Base-by-base conservation (phyloP, 352 stramenopile genomes). In the Globisporangium middletonii region DNA sequence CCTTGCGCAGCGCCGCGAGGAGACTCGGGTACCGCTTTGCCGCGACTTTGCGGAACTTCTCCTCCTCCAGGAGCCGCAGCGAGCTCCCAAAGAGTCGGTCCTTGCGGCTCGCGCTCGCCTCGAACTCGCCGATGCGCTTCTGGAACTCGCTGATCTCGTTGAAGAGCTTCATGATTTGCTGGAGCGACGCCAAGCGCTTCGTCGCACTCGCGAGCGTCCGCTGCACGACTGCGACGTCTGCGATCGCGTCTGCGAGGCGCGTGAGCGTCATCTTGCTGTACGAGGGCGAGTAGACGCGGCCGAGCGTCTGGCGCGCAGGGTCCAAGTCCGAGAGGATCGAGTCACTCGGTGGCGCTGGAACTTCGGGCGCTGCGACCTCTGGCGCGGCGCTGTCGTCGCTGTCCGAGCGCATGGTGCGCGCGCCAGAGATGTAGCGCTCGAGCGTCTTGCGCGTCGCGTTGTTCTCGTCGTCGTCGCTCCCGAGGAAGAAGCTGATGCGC, bases 91-190 rank as follows among this genome's bases (percentile, higher is more conserved):
- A 89, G 11, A 95, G 60, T 0, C 86, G 77, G 37, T 85, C 68
- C 42, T 89, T 94, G 38, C 84, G 65, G 58, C 72, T 92, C 3
- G 86, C 81, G n/a, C 69, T 77, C 2, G 68, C 64, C 53, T 88
- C 73, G 45, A 95, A 94, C 44, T 87, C 71, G 0, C 53, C 70
- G n/a, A 94, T 91, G 51, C 90, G 83, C 26, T 79, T 70, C 55
- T 91, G 79, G 53, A 90, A 88, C 33, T 79, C 75, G 45, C 67
- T 80, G 30, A 92, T 84, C 52, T 79, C 72, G 55, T 68, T 81
- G 62, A 77, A 89, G 13, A 85, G 69, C 37, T 76, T 75, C 78
- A 88, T 92, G 62, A 95, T 92, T 53, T 83, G 91, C 23, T 86
- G 65, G 27, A 95, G 56, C 11, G 86, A 95, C 8, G 71, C 45